Evolutionary conservation across 78 protist species (phyloP), one percentile per base, ranked within the genome.

Genomic region (Dictyostelium capitatum): DNA sequence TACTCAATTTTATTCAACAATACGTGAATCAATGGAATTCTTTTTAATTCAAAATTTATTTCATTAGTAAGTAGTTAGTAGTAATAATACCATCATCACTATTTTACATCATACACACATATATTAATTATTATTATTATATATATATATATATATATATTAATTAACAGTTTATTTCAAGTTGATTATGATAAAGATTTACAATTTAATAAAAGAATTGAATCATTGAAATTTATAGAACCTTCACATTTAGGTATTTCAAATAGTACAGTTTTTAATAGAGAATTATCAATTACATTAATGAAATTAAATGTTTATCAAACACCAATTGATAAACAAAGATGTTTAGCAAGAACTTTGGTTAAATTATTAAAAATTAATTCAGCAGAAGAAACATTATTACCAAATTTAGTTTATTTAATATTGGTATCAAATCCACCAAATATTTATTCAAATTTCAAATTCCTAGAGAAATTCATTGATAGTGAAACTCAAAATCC

Each of bases 371-470:
- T 85, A 37, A 51, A 73, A 30, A 46, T 73, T 12, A 32, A n/a
- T 19, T 54, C 46, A 3, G 83, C 77, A 8, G 92, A 85, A 62
- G 92, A 85, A 12, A 23, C 25, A 14, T 47, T 85, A 47, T 75
- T 85, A 62, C 83, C 92, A 54, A 85, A 73, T 80, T 54, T 75
- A 14, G 65, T 85, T 51, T 85, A 74, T 75, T 25, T 85, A 62
- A 25, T 85, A 19, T 65, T 85, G 46, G 6, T 56, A 30, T 48
- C 82, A 11, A 85, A 85, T 62, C 92, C 92, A 43, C 92, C 70
- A 19, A 74, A 75, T 47, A 67, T 85, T 20, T 85, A 54, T 53
- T 85, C 92, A 56, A 85, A 72, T 59, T 77, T 14, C 57, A 85
- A 23, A 50, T 62, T 85, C 2, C 62, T 85, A 30, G 92, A 85